Percentiles rank a stretch among this genome's conserved stretches.
These are phyloP conservation scores for Dactylellina leptospora DNA, from an alignment of 2,329 filamentous ascomycete genomes.

Conservation along the genomic window DNA sequence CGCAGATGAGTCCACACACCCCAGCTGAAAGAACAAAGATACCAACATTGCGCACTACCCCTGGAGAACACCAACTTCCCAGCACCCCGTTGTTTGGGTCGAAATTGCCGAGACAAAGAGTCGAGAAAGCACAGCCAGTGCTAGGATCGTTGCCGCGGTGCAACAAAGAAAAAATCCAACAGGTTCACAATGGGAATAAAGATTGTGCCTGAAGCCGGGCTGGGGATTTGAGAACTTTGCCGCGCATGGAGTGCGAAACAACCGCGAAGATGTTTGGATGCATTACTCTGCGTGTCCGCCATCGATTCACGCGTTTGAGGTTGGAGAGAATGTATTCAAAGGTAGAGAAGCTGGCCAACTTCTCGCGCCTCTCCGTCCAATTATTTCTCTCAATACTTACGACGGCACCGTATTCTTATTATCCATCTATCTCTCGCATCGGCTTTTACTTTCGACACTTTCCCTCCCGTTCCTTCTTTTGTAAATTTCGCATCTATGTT, in stretches of 20 bases:
- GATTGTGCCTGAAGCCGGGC: neutral
- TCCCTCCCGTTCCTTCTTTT: too few species aligned
- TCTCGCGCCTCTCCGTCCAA: too few species aligned
- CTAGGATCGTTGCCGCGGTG: constrained; percentile 7
- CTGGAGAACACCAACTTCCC: neutral
- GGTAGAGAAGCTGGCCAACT: too few species aligned
- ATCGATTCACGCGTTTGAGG: too few species aligned
- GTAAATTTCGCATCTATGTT: too few species aligned
- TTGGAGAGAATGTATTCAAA: too few species aligned
- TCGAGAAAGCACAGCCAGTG: neutral
- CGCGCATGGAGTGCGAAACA: neutral
- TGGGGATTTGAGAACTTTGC: too few species aligned
- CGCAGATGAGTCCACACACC: neutral
- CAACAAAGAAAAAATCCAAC: constrained; percentile 52
- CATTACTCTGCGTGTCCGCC: too few species aligned
- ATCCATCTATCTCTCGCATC: too few species aligned
- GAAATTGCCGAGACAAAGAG: constrained; percentile 8
- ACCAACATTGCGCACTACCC: neutral
- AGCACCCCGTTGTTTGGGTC: neutral
- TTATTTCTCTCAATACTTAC: too few species aligned
- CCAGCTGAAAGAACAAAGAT: neutral
- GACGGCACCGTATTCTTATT: too few species aligned
- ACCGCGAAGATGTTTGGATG: neutral
- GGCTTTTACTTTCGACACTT: too few species aligned
- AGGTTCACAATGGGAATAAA: constrained; percentile 8